Conservation (phyloP, 78 protist species). For the Dictyostelium citrinum region DNA sequence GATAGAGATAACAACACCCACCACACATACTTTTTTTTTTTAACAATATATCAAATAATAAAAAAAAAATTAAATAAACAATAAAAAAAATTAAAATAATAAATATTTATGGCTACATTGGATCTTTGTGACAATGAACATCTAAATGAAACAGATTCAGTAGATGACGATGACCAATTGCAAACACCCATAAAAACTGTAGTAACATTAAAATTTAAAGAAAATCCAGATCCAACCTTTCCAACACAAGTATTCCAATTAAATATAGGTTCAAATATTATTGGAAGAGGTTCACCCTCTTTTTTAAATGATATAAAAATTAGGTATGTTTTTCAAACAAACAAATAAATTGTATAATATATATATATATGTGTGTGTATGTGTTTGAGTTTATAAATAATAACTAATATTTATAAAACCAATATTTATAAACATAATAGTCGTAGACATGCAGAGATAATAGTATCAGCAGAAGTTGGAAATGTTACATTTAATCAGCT, state of each 20-base stretch:
- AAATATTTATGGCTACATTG: not conserved
- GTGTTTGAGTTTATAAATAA: no score
- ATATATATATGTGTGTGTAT: no score
- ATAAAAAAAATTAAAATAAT: not conserved
- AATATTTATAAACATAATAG: no score
- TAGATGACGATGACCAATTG: not conserved
- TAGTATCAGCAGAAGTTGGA: constrained; percentile 27
- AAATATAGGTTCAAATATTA: constrained; percentile 15
- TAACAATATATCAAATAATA: no score
- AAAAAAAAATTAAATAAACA: not conserved
- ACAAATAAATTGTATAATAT: no score
- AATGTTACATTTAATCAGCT: constrained; percentile 43
- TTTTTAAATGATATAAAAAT: constrained; percentile 15
- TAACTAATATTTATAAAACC: no score
- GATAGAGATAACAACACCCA: no score
- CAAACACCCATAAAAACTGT: not conserved
- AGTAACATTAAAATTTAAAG: not conserved
- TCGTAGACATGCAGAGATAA: constrained; percentile 73
- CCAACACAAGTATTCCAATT: not conserved
- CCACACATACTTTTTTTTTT: no score
- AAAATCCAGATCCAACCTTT: not conserved
- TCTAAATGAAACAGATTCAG: not conserved
- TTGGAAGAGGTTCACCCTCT: constrained; percentile 46
- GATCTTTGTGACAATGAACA: not conserved
- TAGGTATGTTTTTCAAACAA: constrained; percentile 65